Base-by-base conservation (phyloP, 306 rosid species). In the Citrullus mucosospermus region DNA sequence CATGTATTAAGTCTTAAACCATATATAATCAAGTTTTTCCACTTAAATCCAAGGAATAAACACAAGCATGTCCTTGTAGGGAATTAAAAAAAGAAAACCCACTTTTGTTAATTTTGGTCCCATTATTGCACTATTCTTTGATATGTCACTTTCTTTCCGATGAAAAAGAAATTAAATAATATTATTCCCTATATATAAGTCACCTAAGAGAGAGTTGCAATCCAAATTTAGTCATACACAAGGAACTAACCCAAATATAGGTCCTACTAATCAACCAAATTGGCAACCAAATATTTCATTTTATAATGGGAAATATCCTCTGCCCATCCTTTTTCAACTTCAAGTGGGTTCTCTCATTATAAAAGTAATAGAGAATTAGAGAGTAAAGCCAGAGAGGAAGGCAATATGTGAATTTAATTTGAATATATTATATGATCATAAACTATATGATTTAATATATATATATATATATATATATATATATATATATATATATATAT, bases 381-480 rank as follows among this genome's bases (percentile, higher is more conserved):
- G 76, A 71, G 76, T 71, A 28, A 46, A 71, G 58, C 43, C 44
- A 73, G 59, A 72, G 77, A 73, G 46, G 61, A 30, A 73, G 77
- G 61, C 18, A 28, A 22, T 70, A 48, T 71, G 43, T 71, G 76
- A 41, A 39, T 9, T 38, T 38, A 18, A 16, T 34, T 63, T 16
- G 46, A 34, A 63, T 63, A 34, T 63, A 34, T 34, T 63, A 63
- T 63, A 8, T 63, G 70, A 17, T 2, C 70, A 15, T 63, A 63
- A 34, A 63, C 46, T 34, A 63, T 63, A 63, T 34, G 13, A 6
- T 63, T 9, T 43, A 41, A 5, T 39, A 39, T 39, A 39, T 6
- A 66, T 66, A 71, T 25, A 69, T 32, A 6, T 69, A 71, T 22
- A 22, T 22, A n/a, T n/a, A n/a, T n/a, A n/a, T n/a, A n/a, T n/a